Evolutionary conservation across 148 eudicot species (phyloP), one percentile per base, ranked within the genome.

Genomic region (Nepenthes gracilis): DNA sequence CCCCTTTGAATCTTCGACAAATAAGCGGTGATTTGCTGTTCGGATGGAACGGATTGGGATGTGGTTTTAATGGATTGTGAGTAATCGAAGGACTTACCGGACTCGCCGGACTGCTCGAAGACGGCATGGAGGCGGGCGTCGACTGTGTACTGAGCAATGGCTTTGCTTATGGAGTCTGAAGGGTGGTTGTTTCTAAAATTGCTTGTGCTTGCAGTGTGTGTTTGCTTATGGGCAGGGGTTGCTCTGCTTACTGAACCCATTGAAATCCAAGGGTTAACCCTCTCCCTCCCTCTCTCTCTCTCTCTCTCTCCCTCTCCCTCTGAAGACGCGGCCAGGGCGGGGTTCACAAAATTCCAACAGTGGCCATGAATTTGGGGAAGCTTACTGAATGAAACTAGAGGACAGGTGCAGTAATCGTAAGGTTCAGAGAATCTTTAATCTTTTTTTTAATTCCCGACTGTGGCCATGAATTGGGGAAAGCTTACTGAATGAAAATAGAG

Each of bases 91-190:
- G 87, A 82, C 79, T 70, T 84, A 60, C 96, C 96, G 8, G 86
- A 76, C 58, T 70, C 81, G 12, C 96, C 86, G 2, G 88, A 82
- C 40, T 81, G 88, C 68, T 93, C 96, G 47, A 74, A 93, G 4
- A 79, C 95, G 0, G 95, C 88, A 58, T 86, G 95, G 5, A 93
- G 78, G 2, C 91, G 70, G 8, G 98, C 98, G 59, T 93, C 98
- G 12, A 72, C 72, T 0, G 88, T 84, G 74, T 75, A 84, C 64
- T 86, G 98, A 2, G 90, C 86, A 35, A 83, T 72, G 53, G 85
- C 98, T 64, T 77, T 84, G 78, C 82, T 83, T 10, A 79, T 58
- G 5, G 86, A 68, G 13, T 86, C 80, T 33, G 72, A 45, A 10
- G 71, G 70, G 33, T 64, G 55, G 1, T 12, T 52, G 50, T 33